A percentile compares a stretch with the other conserved stretches of the same genome.
Evolutionary conservation across 2,329 filamentous ascomycete species (phyloP).

Genomic region (Venturiaceae sp.): DNA sequence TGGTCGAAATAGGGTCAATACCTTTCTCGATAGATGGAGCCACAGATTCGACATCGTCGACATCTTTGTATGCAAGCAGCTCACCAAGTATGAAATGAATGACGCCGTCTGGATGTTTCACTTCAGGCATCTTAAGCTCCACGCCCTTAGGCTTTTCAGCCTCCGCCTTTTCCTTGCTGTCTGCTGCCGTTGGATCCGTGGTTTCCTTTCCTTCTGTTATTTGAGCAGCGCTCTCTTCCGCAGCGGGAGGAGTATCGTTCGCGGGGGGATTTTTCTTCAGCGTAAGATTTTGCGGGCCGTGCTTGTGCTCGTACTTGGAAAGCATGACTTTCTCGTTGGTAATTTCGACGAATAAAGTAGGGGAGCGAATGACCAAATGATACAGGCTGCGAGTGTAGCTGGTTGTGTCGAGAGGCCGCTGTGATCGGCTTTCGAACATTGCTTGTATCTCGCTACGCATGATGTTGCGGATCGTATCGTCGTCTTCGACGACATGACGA

Average conservation of each 20-base stretch:
- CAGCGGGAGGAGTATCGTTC: conserved; percentile 12
- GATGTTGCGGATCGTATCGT: conserved; percentile 79
- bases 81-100: conserved; percentile 93
- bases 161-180: conserved; percentile 40
- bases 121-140: conserved; percentile 71
- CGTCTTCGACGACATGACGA: conserved; percentile 89
- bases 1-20: conserved; percentile 18
- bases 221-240: conserved; percentile 16
- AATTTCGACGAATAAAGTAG: conserved; percentile 77
- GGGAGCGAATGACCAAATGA: conserved; percentile 69
- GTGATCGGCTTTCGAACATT: conserved; percentile 53
- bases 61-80: conserved; percentile 81
- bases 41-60: conserved; percentile 69
- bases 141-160: conserved; percentile 53
- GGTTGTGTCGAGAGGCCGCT: conserved; percentile 51
- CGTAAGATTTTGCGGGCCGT: conserved; percentile 42
- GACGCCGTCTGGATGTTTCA: conserved; percentile 90
- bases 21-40: conserved; percentile 29
- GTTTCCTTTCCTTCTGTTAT: conserved; percentile 15
- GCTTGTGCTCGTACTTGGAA: conserved; percentile 47
- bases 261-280: conserved; percentile 40
- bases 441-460: conserved; percentile 82
- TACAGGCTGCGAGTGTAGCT: conserved; percentile 69
- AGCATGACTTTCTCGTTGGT: conserved; percentile 78
- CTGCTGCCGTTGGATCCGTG: conserved; percentile 11